Evolutionary conservation across 1,139 yeast species (phyloP).

Genomic region (Candida sp.): DNA sequence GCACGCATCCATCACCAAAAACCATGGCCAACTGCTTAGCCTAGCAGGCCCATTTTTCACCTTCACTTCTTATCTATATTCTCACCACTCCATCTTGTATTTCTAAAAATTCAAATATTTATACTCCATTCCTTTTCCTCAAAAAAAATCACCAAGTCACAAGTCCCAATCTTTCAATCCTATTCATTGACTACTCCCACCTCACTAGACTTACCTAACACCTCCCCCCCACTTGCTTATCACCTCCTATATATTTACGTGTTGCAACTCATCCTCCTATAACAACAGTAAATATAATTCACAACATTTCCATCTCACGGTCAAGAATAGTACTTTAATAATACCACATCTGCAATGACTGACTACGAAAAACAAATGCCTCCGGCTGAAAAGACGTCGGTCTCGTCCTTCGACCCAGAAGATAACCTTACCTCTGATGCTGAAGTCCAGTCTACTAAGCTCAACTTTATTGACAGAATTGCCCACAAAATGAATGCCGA

Average conservation of each 20-base stretch:
- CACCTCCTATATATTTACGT: conserved; percentile 15
- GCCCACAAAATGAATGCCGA: conserved; percentile 55
- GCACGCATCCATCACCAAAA: no score
- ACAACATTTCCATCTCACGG: conserved; percentile 12
- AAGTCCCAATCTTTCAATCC: no score
- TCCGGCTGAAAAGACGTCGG: conserved; percentile 10
- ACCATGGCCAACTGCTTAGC: no score
- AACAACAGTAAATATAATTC: conserved; percentile 10
- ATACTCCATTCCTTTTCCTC: background rate
- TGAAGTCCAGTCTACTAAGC: conserved; percentile 12
- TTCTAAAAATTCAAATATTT: background rate
- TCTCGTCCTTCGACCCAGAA: conserved; percentile 10
- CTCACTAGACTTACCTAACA: no score
- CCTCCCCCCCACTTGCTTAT: conserved; percentile 4
- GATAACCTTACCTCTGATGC: conserved; percentile 9
- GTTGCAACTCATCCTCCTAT: background rate
- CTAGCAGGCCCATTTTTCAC: no score
- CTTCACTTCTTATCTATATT: background rate
- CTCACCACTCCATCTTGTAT: background rate
- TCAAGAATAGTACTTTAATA: background rate
- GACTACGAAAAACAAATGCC: conserved; percentile 7
- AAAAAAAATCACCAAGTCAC: background rate
- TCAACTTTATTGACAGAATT: conserved; percentile 24
- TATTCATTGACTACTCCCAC: background rate
- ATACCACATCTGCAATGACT: conserved; percentile 1